Evolutionary conservation across 176 grass and related monocot species (phyloP).

Genomic region (Carex littledalei): DNA sequence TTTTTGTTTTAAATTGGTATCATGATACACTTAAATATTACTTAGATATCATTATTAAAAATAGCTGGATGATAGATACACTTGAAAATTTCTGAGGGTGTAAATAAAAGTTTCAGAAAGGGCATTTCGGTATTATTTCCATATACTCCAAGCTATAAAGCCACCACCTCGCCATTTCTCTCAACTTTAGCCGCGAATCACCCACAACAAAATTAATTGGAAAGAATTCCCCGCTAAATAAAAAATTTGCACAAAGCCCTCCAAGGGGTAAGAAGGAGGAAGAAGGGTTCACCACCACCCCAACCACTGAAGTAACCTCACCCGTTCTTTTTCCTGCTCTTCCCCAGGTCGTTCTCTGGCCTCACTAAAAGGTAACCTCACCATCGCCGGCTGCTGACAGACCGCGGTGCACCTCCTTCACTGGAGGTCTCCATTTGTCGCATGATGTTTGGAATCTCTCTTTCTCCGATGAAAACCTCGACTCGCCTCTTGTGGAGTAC

Average conservation of each 20-base stretch:
- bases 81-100: not conserved
- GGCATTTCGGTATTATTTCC: slow-evolving; percentile 19
- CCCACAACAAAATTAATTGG: slow-evolving; percentile 32
- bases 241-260: slow-evolving; percentile 9
- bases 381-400: slow-evolving; percentile 18
- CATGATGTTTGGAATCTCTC: slow-evolving; percentile 69
- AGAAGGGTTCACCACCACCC: not conserved
- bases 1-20: not conserved
- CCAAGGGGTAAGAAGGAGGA: slow-evolving; percentile 6
- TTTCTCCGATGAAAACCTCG: slow-evolving; percentile 77
- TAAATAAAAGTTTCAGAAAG: not conserved
- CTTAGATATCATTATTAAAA: not conserved
- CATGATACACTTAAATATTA: not conserved
- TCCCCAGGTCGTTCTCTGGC: slow-evolving; percentile 23
- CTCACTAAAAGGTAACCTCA: not conserved
- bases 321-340: slow-evolving; percentile 16
- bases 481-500: slow-evolving; percentile 93
- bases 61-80: not conserved
- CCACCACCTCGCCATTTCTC: slow-evolving; percentile 37
- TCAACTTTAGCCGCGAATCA: slow-evolving; percentile 56
- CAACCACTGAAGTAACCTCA: slow-evolving; percentile 1
- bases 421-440: slow-evolving; percentile 44
- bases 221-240: not conserved
- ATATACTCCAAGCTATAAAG: slow-evolving; percentile 44
- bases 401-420: slow-evolving; percentile 33